Percentiles rank a stretch among this genome's conserved stretches.
phyloP scores from a whole-genome alignment of 1,139 yeast genomes.

The Yamadazyma friedrichii region DNA sequence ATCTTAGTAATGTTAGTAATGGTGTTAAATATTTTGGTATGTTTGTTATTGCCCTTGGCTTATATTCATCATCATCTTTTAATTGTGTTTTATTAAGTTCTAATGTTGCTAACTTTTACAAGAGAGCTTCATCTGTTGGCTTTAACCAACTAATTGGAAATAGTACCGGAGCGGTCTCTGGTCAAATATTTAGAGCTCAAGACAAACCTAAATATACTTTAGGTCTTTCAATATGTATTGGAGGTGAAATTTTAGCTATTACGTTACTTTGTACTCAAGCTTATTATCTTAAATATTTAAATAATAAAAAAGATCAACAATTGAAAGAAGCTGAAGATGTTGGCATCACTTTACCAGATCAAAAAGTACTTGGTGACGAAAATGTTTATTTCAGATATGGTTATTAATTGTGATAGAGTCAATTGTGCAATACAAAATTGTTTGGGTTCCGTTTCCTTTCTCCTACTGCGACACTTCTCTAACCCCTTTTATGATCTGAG shows the following conservation, averaged over 20 bases:
- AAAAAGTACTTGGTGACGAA: slow-evolving; percentile 1
- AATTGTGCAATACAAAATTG: no score
- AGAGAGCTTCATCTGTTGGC: slow-evolving; percentile 6
- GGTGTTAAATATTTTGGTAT: slow-evolving; percentile 4
- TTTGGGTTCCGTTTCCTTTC: no score
- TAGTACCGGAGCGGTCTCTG: slow-evolving; percentile 4
- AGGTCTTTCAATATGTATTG: slow-evolving; percentile 4
- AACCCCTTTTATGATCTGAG: no score
- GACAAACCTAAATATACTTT: slow-evolving; percentile 4
- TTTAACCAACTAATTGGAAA: slow-evolving; percentile 6
- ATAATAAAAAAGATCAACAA: background rate
- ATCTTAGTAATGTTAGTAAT: background rate
- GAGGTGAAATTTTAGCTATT: slow-evolving; percentile 2
- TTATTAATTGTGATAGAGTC: no score
- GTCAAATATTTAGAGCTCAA: slow-evolving; percentile 6
- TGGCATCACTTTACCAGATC: slow-evolving; percentile 1
- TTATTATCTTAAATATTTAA: background rate
- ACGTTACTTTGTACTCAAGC: background rate
- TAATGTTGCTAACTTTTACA: slow-evolving; percentile 2
- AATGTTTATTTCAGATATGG: slow-evolving; percentile 4
- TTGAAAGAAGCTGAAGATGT: slow-evolving; percentile 1
- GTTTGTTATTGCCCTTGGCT: slow-evolving; percentile 3
- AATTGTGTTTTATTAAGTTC: slow-evolving; percentile 4
- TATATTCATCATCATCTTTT: slow-evolving; percentile 3
- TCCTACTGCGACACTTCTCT: no score